Conservation (phyloP, 78 protist genomes). For the Speleostelium caveatum region DNA sequence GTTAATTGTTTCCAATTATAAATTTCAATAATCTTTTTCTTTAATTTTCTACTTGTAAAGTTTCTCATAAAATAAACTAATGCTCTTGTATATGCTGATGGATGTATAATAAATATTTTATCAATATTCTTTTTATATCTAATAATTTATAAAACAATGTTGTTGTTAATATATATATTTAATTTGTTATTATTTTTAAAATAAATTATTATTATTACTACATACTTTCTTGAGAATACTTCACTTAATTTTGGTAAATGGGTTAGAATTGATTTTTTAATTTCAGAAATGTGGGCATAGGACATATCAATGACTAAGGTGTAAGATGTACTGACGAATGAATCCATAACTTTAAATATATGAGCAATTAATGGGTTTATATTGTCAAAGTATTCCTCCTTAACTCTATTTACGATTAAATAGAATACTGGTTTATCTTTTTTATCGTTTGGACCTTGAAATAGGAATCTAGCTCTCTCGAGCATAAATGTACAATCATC, state of each 20-base stretch:
- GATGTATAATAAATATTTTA: slow-evolving; percentile 79
- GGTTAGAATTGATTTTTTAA: slow-evolving; percentile 40
- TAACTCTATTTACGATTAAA: slow-evolving; percentile 61
- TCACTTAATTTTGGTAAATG: slow-evolving; percentile 65
- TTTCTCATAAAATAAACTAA: slow-evolving; percentile 61
- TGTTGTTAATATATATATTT: background rate
- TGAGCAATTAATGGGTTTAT: slow-evolving; percentile 77
- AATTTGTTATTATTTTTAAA: background rate
- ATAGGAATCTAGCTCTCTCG: slow-evolving; percentile 78
- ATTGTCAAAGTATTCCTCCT: slow-evolving; percentile 60
- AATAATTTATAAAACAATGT: no score
- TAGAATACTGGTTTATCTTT: slow-evolving; percentile 69
- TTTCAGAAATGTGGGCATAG: slow-evolving; percentile 69
- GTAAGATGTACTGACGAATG: slow-evolving; percentile 29
- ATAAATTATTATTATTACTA: background rate
- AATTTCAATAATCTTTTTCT: slow-evolving; percentile 74
- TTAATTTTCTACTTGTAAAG: slow-evolving; percentile 57
- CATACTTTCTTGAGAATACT: slow-evolving; percentile 72
- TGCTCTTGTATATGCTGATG: slow-evolving; percentile 69
- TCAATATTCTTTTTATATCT: slow-evolving; percentile 76
- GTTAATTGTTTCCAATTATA: slow-evolving; percentile 81
- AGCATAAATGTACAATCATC: slow-evolving; percentile 58
- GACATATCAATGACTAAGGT: slow-evolving; percentile 80
- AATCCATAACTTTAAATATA: slow-evolving; percentile 72
- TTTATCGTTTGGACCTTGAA: slow-evolving; percentile 77